These are phyloP conservation scores for Elsinoe necatrix DNA, from an alignment of 2,329 filamentous ascomycete genomes.

Conservation along the genomic window DNA sequence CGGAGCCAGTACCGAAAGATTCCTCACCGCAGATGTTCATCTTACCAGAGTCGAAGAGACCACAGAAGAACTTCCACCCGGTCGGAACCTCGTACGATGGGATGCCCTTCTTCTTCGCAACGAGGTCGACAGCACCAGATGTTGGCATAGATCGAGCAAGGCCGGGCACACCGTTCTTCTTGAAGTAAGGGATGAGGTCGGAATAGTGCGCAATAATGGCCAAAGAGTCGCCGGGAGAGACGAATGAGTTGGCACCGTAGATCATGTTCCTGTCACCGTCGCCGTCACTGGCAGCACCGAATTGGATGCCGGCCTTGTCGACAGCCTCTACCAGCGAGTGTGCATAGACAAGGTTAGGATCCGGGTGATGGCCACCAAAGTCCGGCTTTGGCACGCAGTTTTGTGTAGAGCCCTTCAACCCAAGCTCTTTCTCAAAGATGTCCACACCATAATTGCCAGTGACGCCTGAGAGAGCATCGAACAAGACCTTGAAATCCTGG, in stretches of 20 bases:
- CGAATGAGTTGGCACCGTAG: conserved; percentile 92
- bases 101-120: conserved; percentile 88
- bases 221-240: conserved; percentile 86
- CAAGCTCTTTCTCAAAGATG: conserved; percentile 91
- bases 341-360: conserved; percentile 95
- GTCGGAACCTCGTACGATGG: conserved; percentile 94
- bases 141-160: conserved; percentile 97
- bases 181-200: conserved; percentile 94
- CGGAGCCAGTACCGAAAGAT: conserved; percentile 94
- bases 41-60: conserved; percentile 87
- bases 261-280: conserved; percentile 99
- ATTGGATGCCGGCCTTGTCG: conserved; percentile 84
- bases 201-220: conserved; percentile 98
- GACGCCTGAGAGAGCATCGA: conserved; percentile 88
- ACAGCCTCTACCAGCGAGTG: conserved; percentile 90
- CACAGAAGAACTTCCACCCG: conserved; percentile 99
- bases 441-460: conserved; percentile 91
- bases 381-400: conserved; percentile 90
- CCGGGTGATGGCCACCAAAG: conserved; percentile 94
- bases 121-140: conserved; percentile 86
- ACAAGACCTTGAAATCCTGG: conserved; percentile 91
- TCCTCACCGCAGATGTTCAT: conserved; percentile 98
- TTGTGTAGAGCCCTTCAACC: conserved; percentile 71
- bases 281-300: conserved; percentile 91
- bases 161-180: conserved; percentile 91